phyloP scores from a whole-genome alignment of 164 flowering plant genomes.

The Nymphaea colorata region DNA sequence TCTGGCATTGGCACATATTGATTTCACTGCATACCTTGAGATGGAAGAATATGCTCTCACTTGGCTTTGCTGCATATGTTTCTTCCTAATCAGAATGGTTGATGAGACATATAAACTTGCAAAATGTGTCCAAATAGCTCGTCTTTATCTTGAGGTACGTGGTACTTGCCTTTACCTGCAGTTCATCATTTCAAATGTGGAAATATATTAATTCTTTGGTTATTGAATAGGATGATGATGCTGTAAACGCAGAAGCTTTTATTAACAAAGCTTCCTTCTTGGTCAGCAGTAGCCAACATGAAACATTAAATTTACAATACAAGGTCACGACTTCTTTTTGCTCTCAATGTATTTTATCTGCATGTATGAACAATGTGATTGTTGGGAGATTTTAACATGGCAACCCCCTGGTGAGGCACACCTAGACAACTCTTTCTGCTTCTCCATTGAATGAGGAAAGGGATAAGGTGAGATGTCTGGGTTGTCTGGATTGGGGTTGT shows the following conservation, averaged over 20 bases:
- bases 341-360: background rate
- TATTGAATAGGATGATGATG: conserved; percentile 88
- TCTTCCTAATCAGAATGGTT: conserved; percentile 42
- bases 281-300: conserved; percentile 87
- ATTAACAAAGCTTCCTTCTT: conserved; percentile 92
- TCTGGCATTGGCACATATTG: background rate
- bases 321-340: conserved; percentile 37
- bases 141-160: conserved; percentile 89
- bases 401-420: too few species aligned
- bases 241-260: conserved; percentile 94
- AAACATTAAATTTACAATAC: conserved; percentile 82
- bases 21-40: too few species aligned
- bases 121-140: conserved; percentile 97
- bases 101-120: conserved; percentile 82
- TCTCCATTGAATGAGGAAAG: too few species aligned
- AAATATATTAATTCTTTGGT: background rate
- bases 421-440: too few species aligned
- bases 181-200: background rate
- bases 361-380: background rate
- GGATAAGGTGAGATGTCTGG: too few species aligned
- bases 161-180: background rate
- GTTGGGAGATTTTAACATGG: background rate
- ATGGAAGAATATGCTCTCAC: too few species aligned
- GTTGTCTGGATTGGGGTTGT: too few species aligned
- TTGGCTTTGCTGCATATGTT: background rate